phyloP scores from a whole-genome alignment of 495 filamentous ascomycete species.

The Geoglossum glabrum region DNA sequence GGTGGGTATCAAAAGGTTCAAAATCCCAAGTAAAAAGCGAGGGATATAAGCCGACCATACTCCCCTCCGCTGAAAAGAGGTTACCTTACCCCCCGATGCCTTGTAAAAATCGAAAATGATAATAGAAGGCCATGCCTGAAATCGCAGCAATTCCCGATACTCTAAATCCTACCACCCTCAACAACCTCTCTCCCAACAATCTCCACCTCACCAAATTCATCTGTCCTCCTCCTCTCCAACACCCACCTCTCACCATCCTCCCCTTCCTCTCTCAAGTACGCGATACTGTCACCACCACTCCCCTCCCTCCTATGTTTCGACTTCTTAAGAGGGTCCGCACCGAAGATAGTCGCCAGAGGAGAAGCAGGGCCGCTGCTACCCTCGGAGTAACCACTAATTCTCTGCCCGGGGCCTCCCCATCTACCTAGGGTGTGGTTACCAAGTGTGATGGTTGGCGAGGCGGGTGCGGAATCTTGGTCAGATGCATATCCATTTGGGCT shows the following conservation, averaged over 20 bases:
- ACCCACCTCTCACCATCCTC: slow-evolving; percentile 18
- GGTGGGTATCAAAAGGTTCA: too few species aligned
- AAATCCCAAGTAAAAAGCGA: too few species aligned
- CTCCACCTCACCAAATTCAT: slow-evolving; percentile 20
- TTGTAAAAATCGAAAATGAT: too few species aligned
- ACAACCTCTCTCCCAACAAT: slow-evolving; percentile 20
- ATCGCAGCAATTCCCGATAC: not conserved
- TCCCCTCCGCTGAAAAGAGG: too few species aligned
- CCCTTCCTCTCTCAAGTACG: slow-evolving; percentile 20
- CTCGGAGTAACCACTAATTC: slow-evolving; percentile 8
- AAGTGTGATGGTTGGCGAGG: not conserved
- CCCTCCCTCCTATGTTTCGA: slow-evolving; percentile 16
- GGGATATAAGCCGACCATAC: too few species aligned
- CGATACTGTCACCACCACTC: slow-evolving; percentile 19
- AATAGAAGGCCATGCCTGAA: too few species aligned
- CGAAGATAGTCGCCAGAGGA: not conserved
- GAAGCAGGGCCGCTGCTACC: slow-evolving; percentile 4
- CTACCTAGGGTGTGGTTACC: not conserved
- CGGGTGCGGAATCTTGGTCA: not conserved
- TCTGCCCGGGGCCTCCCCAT: slow-evolving; percentile 5
- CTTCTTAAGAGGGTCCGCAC: not conserved
- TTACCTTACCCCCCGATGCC: too few species aligned
- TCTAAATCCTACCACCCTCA: slow-evolving; percentile 19
- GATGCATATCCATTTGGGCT: not conserved
- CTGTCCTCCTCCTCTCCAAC: slow-evolving; percentile 21